phyloP scores from a whole-genome alignment of 2,329 filamentous ascomycete genomes.

The Geosmithia flava region DNA sequence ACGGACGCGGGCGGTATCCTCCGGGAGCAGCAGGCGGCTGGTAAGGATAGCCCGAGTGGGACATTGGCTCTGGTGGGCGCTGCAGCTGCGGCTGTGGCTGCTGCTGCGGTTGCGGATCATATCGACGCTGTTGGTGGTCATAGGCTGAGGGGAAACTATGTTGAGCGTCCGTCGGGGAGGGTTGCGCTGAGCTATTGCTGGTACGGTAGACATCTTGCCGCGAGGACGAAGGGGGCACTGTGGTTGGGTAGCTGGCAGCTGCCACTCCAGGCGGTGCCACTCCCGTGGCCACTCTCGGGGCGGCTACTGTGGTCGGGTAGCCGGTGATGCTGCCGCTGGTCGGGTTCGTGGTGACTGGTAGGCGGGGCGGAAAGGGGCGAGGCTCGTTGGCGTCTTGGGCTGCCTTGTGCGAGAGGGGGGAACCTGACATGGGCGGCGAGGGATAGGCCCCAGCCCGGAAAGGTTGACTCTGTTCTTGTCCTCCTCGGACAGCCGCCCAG shows the following conservation, averaged over 20 bases:
- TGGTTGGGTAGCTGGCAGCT: constrained; percentile 26
- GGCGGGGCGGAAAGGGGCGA: constrained; percentile 19
- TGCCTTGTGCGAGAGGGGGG: constrained; percentile 48
- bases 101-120: neutral
- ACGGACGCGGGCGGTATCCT: neutral
- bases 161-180: constrained; percentile 11
- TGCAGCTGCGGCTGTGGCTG: neutral
- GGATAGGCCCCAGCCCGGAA: constrained; percentile 44
- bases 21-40: too few species aligned
- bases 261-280: too few species aligned
- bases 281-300: too few species aligned
- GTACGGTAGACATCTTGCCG: constrained; percentile 38
- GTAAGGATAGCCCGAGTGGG: constrained; percentile 1
- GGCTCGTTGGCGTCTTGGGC: constrained; percentile 44
- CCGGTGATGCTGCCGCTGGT: too few species aligned
- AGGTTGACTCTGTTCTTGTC: neutral
- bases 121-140: neutral
- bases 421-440: constrained; percentile 65
- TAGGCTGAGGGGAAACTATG: neutral
- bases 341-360: too few species aligned
- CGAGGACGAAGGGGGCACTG: constrained; percentile 12
- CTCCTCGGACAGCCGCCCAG: neutral
- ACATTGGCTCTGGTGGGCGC: neutral
- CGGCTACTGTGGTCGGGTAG: too few species aligned
- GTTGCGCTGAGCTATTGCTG: constrained; percentile 19